Base-by-base conservation (phyloP, 192 early-diverging fungal species). In the Coemansia sp. region DNA sequence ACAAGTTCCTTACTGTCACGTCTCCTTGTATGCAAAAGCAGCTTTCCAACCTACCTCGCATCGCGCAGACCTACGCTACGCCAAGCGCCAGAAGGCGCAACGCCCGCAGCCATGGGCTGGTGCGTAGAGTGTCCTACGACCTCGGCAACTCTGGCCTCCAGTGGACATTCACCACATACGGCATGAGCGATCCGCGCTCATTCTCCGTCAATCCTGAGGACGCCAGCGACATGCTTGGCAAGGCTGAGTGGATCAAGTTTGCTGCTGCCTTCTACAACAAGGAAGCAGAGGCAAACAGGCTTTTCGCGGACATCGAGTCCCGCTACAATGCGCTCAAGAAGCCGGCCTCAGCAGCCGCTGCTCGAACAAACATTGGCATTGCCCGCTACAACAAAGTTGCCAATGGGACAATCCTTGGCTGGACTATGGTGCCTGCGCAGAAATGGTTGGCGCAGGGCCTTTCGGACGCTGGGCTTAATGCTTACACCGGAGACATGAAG, bases 391-490 rank as follows among this genome's bases (percentile, higher is more conserved):
- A 76, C 61, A 76, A 78, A 59, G 69, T 68, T 12, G 72, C 73
- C 57, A 81, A 85, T 35, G 80, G 79, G 21, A 75, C 75, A 0
- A 57, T 81, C 18, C 39, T 64, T 30, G 64, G 72, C 15, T 79
- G 79, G 79, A 69, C 80, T 1, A 67, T 79, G 44, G 77, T 75
- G 10, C 64, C 75, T 65, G 76, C 68, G 16, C 68, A 82, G 65
- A 43, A 48, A 5, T 78, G 81, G 73, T 51, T 68, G 11, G 74
- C 76, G 5, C 78, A 90, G 63, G 84, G 88, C 0, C 66, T 61
- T 15, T 87, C 89, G 60, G 92, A 91, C 35, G 92, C 90, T 38
- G 87, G 78, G 8, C 67, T 73, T 18, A 72, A 76, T 48, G 78
- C 84, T 23, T 69, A 83, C 36, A 56, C 76, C 4, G 76, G 75